These are phyloP conservation scores for Articulospora tetracladia DNA, from an alignment of 495 filamentous ascomycete genomes.

Conservation along the genomic window DNA sequence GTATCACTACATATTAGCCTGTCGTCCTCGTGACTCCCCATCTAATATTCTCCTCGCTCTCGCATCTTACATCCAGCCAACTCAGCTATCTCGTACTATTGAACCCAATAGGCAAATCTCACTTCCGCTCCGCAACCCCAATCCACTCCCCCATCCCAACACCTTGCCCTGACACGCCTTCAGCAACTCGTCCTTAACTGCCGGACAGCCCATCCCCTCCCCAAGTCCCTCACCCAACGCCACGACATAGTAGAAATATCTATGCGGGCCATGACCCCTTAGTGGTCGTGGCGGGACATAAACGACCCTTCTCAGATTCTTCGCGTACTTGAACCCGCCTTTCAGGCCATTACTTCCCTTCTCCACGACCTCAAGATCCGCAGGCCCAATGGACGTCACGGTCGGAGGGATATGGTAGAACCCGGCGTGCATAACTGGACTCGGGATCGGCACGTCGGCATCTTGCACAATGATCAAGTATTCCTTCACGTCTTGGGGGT, in stretches of 20 bases:
- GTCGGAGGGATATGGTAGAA: slow-evolving; percentile 35
- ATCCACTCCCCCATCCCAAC: slow-evolving; percentile 49
- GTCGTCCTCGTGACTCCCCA: too few relatives aligned
- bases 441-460: slow-evolving; percentile 44
- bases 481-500: slow-evolving; percentile 30
- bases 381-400: slow-evolving; percentile 25
- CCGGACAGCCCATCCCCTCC: slow-evolving; percentile 27
- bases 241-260: slow-evolving; percentile 46
- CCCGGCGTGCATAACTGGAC: slow-evolving; percentile 41
- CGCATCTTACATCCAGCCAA: not conserved
- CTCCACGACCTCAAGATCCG: slow-evolving; percentile 26
- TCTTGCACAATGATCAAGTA: slow-evolving; percentile 48
- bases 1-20: too few relatives aligned
- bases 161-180: slow-evolving; percentile 37
- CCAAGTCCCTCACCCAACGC: slow-evolving; percentile 34
- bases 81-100: not conserved
- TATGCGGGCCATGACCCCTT: slow-evolving; percentile 36
- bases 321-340: slow-evolving; percentile 36
- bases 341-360: slow-evolving; percentile 20
- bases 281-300: slow-evolving; percentile 32
- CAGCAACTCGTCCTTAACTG: slow-evolving; percentile 31
- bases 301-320: slow-evolving; percentile 31
- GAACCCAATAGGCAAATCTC: slow-evolving; percentile 4
- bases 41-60: not conserved
- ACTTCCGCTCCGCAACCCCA: slow-evolving; percentile 41